phyloP scores from a whole-genome alignment of 257 asterid genomes.

The Capsicum baccatum region DNA sequence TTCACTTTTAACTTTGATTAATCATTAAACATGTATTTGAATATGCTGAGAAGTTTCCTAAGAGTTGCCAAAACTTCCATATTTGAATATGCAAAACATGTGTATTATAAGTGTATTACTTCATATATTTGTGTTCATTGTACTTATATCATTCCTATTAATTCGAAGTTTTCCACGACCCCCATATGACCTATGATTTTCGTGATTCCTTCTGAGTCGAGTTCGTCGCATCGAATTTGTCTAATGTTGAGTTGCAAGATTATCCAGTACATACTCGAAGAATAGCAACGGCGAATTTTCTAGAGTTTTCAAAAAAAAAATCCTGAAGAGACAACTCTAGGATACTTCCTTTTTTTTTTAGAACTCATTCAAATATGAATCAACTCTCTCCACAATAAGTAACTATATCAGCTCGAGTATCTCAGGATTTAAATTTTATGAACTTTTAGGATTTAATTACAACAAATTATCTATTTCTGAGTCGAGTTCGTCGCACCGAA shows the following conservation, averaged over 20 bases:
- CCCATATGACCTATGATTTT: background rate
- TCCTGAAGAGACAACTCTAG: background rate
- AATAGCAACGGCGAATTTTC: rapidly evolving
- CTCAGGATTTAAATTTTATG: background rate
- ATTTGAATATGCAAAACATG: background rate
- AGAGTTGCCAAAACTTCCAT: background rate
- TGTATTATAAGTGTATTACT: background rate
- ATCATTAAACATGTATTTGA: background rate
- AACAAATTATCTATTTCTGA: too few species aligned
- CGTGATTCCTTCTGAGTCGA: background rate
- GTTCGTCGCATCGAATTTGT: background rate
- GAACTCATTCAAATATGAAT: background rate
- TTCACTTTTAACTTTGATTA: background rate
- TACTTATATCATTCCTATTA: background rate
- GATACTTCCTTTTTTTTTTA: background rate
- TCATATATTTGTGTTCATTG: background rate
- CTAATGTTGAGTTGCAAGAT: rapidly evolving
- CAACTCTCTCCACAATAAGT: background rate
- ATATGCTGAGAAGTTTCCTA: background rate
- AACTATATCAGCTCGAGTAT: background rate
- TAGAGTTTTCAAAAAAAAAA: background rate
- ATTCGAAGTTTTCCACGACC: background rate
- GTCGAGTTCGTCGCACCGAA: too few species aligned
- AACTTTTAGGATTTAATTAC: background rate
- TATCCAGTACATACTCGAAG: too few species aligned